Base-by-base conservation (phyloP, 441 rosid genomes). In the Gossypium trilobum region DNA sequence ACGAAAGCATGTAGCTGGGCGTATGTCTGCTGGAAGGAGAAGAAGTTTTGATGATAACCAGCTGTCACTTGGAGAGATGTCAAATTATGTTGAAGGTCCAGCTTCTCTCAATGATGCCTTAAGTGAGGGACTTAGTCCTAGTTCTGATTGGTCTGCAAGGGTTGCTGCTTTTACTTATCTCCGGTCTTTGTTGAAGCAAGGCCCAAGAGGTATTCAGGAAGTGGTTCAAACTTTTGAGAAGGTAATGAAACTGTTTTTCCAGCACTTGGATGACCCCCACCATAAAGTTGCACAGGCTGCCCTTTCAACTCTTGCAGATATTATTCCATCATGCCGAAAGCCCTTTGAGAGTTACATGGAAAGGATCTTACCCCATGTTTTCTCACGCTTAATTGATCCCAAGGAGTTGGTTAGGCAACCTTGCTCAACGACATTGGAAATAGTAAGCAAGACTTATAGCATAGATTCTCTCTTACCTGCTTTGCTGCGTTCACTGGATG, bases 221-320 rank as follows among this genome's bases (percentile, higher is more conserved):
- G 96, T 93, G 59, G 78, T 88, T 59, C 99, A 91, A 82, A 88
- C 78, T 84, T 93, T 95, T 71, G 99, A 95, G 86, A 95, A 95
- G 82, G 98, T 95, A 66, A 95, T 95, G 99, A 95, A 95, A 85
- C 80, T 95, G 54, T 93, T 95, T 79, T 92, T 95, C 79, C 96
- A 90, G 85, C 98, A 95, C 78, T 83, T 93, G 83, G 98, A 95
- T 83, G 99, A 95, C 79, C 99, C 99, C 48, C 99, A 95, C 79
- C 99, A 93, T 85, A 95, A 95, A 87, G 98, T 93, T 73, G 99
- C 99, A 22, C 99, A 93, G 81, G 99, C 99, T 79, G 97, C 99
- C 78, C 88, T 95, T 64, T 90, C 97, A 25, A 86, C 98, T 25
- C 96, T 95, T 13, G 93, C 98, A 42, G 98, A 95, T 79, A 83